phyloP scores from a whole-genome alignment of 2,329 filamentous ascomycete genomes.

The Colletotrichum tofieldiae region DNA sequence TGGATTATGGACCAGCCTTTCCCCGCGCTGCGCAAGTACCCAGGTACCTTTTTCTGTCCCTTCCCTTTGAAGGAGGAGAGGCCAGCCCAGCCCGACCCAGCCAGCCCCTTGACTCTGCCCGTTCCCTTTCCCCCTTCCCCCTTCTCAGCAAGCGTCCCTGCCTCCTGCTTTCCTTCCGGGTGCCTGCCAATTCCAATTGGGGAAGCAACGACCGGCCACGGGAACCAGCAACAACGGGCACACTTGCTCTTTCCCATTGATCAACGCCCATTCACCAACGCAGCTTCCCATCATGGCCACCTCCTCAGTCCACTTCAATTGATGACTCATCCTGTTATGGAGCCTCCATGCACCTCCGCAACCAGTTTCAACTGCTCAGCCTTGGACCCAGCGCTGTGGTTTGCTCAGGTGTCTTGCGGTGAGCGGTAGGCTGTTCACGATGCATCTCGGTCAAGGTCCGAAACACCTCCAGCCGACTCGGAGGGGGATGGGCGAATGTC shows the following conservation, averaged over 20 bases:
- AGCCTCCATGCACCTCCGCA: slow-evolving; percentile 7
- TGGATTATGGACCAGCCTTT: slow-evolving; percentile 35
- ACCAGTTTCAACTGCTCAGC: neutral
- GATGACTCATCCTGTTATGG: slow-evolving; percentile 8
- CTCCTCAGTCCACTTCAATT: neutral
- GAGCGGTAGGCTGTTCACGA: slow-evolving; percentile 22
- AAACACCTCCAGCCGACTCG: slow-evolving; percentile 21
- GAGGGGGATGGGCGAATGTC: neutral
- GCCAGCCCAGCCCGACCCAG: slow-evolving; percentile 19
- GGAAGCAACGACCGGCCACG: neutral
- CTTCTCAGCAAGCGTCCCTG: neutral
- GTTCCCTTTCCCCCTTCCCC: neutral
- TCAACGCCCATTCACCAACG: neutral
- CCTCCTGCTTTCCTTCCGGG: neutral
- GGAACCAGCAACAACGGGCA: neutral
- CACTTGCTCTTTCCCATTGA: neutral
- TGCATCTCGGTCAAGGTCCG: slow-evolving; percentile 38
- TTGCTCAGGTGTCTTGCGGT: slow-evolving; percentile 20
- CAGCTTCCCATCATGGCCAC: neutral
- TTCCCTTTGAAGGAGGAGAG: slow-evolving; percentile 12
- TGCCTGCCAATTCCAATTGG: neutral
- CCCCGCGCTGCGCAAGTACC: slow-evolving; percentile 42
- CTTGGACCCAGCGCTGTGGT: slow-evolving; percentile 16
- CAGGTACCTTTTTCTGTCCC: slow-evolving; percentile 20
- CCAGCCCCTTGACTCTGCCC: neutral